Evolutionary conservation across 2,329 filamentous ascomycete genomes (phyloP).

Genomic region (Metarhizium humberi): DNA sequence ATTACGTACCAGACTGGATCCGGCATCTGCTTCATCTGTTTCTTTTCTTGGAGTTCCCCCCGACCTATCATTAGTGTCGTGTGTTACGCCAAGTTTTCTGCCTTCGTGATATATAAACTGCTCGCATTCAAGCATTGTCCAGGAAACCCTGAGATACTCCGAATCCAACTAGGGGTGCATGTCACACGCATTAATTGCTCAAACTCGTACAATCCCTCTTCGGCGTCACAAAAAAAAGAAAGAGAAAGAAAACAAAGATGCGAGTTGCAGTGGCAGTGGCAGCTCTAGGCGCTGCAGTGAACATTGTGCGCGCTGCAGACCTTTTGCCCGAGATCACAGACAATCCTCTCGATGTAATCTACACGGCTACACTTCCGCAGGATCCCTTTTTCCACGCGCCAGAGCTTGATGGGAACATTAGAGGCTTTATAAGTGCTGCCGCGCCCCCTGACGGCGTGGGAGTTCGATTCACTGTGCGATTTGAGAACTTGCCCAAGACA

Average conservation of each 20-base stretch:
- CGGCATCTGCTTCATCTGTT: background rate
- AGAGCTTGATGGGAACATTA: constrained; percentile 32
- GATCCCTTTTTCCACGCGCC: constrained; percentile 40
- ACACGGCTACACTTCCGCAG: constrained; percentile 46
- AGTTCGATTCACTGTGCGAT: constrained; percentile 43
- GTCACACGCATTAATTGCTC: background rate
- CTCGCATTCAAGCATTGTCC: background rate
- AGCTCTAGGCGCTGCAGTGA: background rate
- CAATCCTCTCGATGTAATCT: constrained; percentile 45
- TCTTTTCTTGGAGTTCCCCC: background rate
- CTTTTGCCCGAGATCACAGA: constrained; percentile 41
- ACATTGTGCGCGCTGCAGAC: constrained; percentile 12
- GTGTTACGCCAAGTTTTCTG: background rate
- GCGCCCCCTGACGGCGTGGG: constrained; percentile 41
- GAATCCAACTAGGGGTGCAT: background rate
- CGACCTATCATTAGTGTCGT: background rate
- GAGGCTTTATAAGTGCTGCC: constrained; percentile 41
- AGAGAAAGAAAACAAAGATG: background rate
- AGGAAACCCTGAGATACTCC: background rate
- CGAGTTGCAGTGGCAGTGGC: background rate
- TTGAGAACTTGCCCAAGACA: constrained; percentile 48
- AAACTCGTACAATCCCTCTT: background rate
- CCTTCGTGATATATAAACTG: background rate
- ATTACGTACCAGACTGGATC: background rate
- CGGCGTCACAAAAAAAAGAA: no score